phyloP scores from a whole-genome alignment of 331 rosid species.

The Rosa hybrid region DNA sequence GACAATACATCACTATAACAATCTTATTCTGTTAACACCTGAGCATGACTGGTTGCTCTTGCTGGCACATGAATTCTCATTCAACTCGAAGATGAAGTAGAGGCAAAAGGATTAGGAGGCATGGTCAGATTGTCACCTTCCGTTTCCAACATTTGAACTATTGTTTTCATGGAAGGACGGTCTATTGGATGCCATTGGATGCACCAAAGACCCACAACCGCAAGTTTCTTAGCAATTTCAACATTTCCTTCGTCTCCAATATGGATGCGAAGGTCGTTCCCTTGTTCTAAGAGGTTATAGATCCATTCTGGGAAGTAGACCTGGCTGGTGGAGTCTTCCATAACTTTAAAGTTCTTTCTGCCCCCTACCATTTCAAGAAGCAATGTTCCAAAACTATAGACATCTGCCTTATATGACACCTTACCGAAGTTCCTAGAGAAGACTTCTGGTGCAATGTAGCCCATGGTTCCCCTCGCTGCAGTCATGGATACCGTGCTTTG shows the following conservation, averaged over 20 bases:
- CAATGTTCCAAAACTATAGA: background rate
- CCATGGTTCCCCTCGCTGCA: background rate
- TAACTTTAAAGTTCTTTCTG: background rate
- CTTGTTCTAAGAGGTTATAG: background rate
- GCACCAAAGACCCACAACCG: background rate
- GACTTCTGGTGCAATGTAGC: constrained; percentile 1
- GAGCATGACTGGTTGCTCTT: background rate
- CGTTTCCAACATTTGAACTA: background rate
- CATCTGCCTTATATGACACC: background rate
- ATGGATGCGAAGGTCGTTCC: background rate
- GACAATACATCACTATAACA: no score
- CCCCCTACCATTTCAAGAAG: constrained; percentile 6
- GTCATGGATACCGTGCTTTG: background rate
- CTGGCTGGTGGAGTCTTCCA: background rate
- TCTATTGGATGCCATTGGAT: background rate
- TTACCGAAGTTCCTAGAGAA: background rate
- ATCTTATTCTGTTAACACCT: no score
- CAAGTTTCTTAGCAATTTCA: background rate
- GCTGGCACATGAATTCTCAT: background rate
- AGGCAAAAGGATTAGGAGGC: constrained; percentile 9
- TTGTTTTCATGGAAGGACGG: background rate
- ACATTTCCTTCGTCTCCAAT: background rate
- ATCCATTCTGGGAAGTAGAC: constrained; percentile 5
- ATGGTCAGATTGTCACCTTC: background rate
- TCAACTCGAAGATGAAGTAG: background rate